phyloP scores from a whole-genome alignment of 2,329 filamentous ascomycete species.

The Penicillium sp. region DNA sequence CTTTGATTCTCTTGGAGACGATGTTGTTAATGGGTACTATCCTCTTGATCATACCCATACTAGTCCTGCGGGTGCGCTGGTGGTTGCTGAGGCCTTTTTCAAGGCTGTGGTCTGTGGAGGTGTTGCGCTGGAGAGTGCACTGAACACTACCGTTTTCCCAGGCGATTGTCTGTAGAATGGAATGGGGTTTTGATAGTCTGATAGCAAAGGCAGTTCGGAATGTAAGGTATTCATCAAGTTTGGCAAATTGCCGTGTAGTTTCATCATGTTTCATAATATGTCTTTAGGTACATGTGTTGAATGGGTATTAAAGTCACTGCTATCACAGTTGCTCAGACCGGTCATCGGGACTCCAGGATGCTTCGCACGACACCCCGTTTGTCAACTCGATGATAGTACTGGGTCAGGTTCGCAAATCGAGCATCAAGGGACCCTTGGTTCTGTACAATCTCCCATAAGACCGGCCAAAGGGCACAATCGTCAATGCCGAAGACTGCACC shows the following conservation, averaged over 20 bases:
- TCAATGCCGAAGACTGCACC: conserved; percentile 40
- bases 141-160: conserved; percentile 32
- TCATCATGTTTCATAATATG: conserved; percentile 11
- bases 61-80: conserved; percentile 55
- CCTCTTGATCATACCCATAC: conserved; percentile 66
- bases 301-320: conserved; percentile 4
- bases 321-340: not conserved
- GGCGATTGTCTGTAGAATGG: conserved; percentile 27
- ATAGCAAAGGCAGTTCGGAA: not conserved
- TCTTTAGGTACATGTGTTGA: conserved; percentile 7
- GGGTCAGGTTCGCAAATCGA: conserved; percentile 32
- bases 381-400: conserved; percentile 41
- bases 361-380: conserved; percentile 39
- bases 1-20: conserved; percentile 52
- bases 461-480: conserved; percentile 47
- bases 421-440: conserved; percentile 21
- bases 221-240: not conserved
- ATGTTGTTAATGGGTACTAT: conserved; percentile 55
- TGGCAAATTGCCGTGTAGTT: not conserved
- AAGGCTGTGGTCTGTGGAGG: conserved; percentile 55
- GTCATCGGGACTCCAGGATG: conserved; percentile 25
- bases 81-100: conserved; percentile 59
- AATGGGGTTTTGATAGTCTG: too few species aligned
- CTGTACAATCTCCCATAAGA: conserved; percentile 40
- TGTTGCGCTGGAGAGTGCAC: conserved; percentile 41